Evolutionary conservation across 2,329 filamentous ascomycete species (phyloP).

Genomic region (Trichocomaceae sp.): DNA sequence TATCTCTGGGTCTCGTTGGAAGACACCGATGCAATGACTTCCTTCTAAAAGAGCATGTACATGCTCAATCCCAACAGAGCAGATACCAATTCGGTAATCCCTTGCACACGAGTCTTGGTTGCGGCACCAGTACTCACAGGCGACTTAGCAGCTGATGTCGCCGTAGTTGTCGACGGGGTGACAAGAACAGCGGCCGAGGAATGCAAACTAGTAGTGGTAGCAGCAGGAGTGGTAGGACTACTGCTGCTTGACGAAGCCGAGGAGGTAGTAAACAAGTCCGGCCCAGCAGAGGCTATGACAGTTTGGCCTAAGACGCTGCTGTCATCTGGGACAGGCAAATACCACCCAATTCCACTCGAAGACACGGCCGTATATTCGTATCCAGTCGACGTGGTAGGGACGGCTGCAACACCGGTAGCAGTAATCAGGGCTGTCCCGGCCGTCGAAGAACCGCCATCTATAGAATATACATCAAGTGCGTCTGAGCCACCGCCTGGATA

Average conservation of each 20-base stretch:
- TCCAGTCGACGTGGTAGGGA: background rate
- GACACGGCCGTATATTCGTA: background rate
- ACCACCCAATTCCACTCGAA: background rate
- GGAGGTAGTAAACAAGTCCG: background rate
- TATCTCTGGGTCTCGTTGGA: background rate
- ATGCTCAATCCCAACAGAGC: background rate
- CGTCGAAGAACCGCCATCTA: background rate
- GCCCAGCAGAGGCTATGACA: background rate
- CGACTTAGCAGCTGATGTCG: background rate
- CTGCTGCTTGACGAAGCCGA: background rate
- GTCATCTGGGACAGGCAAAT: background rate
- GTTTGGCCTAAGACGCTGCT: background rate
- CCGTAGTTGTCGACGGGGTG: background rate
- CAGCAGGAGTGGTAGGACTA: background rate
- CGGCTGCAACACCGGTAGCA: background rate
- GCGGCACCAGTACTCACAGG: constrained; percentile 1
- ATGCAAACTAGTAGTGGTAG: background rate
- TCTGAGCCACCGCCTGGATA: background rate
- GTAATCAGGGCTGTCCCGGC: background rate
- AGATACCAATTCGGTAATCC: background rate
- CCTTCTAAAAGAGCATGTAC: background rate
- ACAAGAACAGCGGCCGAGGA: background rate
- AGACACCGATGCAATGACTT: background rate
- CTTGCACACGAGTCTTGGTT: background rate
- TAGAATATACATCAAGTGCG: background rate